Base-by-base conservation (phyloP, 371 early-diverging fungal species). In the Chytridium lagenaria region DNA sequence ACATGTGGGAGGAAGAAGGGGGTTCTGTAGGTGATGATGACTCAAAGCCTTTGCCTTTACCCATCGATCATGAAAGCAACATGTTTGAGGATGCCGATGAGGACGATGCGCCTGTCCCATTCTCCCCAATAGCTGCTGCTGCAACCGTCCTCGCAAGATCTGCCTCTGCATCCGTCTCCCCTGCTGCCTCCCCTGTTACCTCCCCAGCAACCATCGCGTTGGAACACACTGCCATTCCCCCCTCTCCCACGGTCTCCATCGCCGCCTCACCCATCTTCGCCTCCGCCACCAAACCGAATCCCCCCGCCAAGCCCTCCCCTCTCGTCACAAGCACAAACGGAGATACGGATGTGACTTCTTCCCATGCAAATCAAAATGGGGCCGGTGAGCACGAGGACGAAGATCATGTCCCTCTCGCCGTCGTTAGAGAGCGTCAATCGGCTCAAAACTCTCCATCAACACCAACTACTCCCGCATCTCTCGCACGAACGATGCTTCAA, bases 71-170 rank as follows among this genome's bases (percentile, higher is more conserved):
- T n/a, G n/a, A n/a, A n/a, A 66, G 66, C 44, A 44, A 66, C 44
- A 44, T 44, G 2, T 66, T 66, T 44, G 66, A 66, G 66, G 66
- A 66, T 44, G 66, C 66, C 5, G 66, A 66, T 33, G 66, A 66
- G 66, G 38, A 37, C 30, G 66, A 66, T 26, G 61, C 7, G 40
- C 63, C 33, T 12, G 63, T 63, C 12, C 63, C 63, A 19, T 63
- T 19, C 36, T 30, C 63, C 23, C 34, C 37, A 10, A 26, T 30
- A 5, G n/a, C 15, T 23, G 26, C 57, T 5, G 57, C 15, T 26
- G 5, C 57, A 5, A 23, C 57, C 23, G 57, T 61, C 36, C 26
- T 30, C 26, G 12, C 55, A 52, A 52, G 55, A 7, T 52, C 55
- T 26, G 16, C 55, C 5, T 23, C 7, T 5, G n/a, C 55, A 5